These are phyloP conservation scores for Eudorina sp. DNA, from an alignment of 139 green algal species.

Conservation along the genomic window DNA sequence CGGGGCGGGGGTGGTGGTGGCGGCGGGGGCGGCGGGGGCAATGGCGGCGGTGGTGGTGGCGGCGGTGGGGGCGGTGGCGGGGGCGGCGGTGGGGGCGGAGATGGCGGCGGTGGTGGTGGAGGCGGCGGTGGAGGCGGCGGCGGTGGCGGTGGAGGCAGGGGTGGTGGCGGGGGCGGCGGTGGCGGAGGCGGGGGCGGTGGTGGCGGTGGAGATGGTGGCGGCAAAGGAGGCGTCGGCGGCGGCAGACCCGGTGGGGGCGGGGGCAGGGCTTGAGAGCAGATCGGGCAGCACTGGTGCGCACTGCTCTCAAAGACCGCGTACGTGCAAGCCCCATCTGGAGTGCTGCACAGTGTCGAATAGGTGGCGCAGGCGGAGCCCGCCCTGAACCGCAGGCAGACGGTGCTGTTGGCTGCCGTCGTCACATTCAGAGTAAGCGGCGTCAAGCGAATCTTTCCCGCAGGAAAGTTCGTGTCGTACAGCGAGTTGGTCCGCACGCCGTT, in stretches of 20 bases:
- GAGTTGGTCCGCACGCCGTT: background rate
- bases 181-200: conserved; percentile 29
- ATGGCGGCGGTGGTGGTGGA: conserved; percentile 11
- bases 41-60: background rate
- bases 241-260: conserved; percentile 8
- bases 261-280: conserved; percentile 33
- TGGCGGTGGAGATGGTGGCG: conserved; percentile 18
- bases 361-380: background rate
- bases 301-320: conserved; percentile 50
- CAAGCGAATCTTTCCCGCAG: conserved; percentile 38
- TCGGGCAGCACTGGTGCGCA: conserved; percentile 43
- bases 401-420: background rate
- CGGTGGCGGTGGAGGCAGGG: background rate
- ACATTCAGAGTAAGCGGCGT: conserved; percentile 36
- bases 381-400: conserved; percentile 11
- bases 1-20: conserved; percentile 2
- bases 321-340: conserved; percentile 13
- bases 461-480: conserved; percentile 19
- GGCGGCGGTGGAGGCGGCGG: background rate
- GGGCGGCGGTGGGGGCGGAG: conserved; percentile 20
- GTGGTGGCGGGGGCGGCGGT: conserved; percentile 6
- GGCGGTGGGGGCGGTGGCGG: conserved; percentile 32
- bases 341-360: background rate
- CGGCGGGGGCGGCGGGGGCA: background rate
- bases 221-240: background rate